Percentiles rank a stretch among this genome's conserved stretches.
Evolutionary conservation across 148 eudicot genomes (phyloP).

Genomic region (Hydrangea macrophylla): DNA sequence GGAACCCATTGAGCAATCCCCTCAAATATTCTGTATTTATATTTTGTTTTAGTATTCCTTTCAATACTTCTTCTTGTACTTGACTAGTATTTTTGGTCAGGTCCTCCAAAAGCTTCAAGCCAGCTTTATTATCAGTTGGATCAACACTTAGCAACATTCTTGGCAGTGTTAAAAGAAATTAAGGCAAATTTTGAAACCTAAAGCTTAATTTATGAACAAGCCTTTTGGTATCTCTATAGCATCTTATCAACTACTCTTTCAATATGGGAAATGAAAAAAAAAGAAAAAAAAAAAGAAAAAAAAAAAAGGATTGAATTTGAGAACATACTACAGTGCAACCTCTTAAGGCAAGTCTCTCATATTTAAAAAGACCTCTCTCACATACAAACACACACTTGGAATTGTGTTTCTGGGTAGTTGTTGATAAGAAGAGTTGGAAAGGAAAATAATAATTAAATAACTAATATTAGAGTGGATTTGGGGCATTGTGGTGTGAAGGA

Average conservation of each 20-base stretch:
- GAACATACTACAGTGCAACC: neutral
- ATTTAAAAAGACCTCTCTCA: neutral
- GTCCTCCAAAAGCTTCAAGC: slow-evolving; percentile 20
- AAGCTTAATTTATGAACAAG: neutral
- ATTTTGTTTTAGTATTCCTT: slow-evolving; percentile 19
- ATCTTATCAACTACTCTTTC: neutral
- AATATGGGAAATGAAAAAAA: neutral
- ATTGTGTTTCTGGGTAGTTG: no score
- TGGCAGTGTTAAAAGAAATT: no score
- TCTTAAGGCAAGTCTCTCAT: neutral
- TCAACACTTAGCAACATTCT: slow-evolving; percentile 14
- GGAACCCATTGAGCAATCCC: slow-evolving; percentile 11
- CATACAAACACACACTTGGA: no score
- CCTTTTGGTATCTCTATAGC: neutral
- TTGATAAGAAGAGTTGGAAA: no score
- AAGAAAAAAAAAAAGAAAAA: neutral
- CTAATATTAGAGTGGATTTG: neutral
- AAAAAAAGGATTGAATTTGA: neutral
- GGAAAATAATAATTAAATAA: neutral
- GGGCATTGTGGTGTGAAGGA: slow-evolving; percentile 3
- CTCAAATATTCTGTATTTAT: slow-evolving; percentile 15
- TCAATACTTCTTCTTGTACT: slow-evolving; percentile 20
- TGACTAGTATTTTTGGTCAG: slow-evolving; percentile 17
- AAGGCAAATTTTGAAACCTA: neutral
- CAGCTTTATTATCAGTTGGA: slow-evolving; percentile 24